Evolutionary conservation across 106 monocot species (phyloP).

Genomic region (Acorus gramineus): DNA sequence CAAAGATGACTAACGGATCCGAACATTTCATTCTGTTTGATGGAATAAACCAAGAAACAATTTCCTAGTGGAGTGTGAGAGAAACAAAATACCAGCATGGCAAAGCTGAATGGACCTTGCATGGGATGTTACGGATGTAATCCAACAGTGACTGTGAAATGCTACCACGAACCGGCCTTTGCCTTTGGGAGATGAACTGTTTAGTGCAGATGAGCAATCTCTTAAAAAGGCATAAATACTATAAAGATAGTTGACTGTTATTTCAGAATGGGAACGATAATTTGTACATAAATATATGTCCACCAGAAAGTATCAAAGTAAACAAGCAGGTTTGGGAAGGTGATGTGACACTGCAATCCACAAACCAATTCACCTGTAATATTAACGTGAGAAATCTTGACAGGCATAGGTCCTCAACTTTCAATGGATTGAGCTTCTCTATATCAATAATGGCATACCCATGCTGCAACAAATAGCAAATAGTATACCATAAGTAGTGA

Average conservation of each 20-base stretch:
- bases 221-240: no score
- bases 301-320: no score
- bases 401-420: constrained; percentile 58
- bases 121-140: constrained; percentile 71
- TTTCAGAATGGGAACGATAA: no score
- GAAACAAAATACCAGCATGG: constrained; percentile 13
- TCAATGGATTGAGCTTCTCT: constrained; percentile 57
- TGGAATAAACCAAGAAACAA: background rate
- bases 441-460: constrained; percentile 84
- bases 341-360: no score
- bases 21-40: no score
- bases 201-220: constrained; percentile 9
- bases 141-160: constrained; percentile 42
- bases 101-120: constrained; percentile 63
- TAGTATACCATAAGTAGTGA: background rate
- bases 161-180: constrained; percentile 75
- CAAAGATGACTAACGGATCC: no score
- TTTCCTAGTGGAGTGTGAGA: no score
- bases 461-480: constrained; percentile 35
- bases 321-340: no score
- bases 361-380: constrained; percentile 50
- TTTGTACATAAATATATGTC: no score
- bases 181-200: constrained; percentile 92
- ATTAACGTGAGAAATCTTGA: constrained; percentile 56
- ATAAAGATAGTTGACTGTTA: no score